Conservation (phyloP, 78 protist species). For the Parvularia atlantis region DNA sequence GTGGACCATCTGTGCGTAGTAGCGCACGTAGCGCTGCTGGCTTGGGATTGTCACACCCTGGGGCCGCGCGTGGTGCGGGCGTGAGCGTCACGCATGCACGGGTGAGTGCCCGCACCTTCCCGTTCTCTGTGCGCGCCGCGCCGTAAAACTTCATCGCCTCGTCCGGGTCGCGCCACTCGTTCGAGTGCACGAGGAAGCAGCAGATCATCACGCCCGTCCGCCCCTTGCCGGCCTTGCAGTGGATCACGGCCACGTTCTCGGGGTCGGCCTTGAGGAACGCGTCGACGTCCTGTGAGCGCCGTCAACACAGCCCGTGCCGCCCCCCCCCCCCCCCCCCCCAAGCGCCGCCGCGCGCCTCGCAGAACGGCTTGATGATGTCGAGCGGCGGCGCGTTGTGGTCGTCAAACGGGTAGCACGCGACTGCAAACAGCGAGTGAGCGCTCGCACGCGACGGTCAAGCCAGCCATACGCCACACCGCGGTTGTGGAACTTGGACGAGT, state of each 20-base stretch:
- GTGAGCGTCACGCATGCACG: neutral
- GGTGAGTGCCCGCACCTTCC: neutral
- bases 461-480: slow-evolving; percentile 15
- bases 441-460: neutral
- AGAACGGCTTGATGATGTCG: slow-evolving; percentile 8
- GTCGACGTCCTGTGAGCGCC: neutral
- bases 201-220: slow-evolving; percentile 43
- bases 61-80: too few species aligned
- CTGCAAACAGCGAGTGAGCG: too few species aligned
- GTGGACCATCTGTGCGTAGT: slow-evolving; percentile 35
- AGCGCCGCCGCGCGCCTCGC: too few species aligned
- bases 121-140: slow-evolving; percentile 17
- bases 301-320: too few species aligned
- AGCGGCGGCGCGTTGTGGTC: slow-evolving; percentile 64
- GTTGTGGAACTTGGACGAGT: slow-evolving; percentile 46
- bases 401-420: slow-evolving; percentile 33
- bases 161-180: neutral
- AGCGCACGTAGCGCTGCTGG: slow-evolving; percentile 59
- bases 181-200: slow-evolving; percentile 16
- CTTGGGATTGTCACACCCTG: slow-evolving; percentile 76
- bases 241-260: slow-evolving; percentile 26
- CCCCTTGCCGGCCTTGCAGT: slow-evolving; percentile 62
- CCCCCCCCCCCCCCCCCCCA: too few species aligned
- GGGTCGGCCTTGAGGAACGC: neutral
- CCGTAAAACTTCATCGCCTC: slow-evolving; percentile 17